These are phyloP conservation scores for Podila epigama DNA, from an alignment of 192 early-diverging fungal genomes.

Conservation along the genomic window DNA sequence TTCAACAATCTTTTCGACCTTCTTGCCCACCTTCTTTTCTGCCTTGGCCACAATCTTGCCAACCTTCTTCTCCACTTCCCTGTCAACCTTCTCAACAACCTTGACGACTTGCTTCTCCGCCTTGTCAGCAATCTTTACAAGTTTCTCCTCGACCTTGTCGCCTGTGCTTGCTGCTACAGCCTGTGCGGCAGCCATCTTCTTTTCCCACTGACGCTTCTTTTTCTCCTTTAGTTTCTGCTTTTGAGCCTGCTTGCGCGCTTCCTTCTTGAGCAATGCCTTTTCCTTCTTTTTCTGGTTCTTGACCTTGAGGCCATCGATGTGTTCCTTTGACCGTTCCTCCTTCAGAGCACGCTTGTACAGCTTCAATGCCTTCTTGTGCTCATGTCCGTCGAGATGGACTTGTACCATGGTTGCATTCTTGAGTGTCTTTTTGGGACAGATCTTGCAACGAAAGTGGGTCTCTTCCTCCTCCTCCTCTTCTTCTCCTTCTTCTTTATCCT, in stretches of 20 bases:
- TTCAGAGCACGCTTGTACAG: slow-evolving; percentile 36
- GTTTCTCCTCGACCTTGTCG: slow-evolving; percentile 7
- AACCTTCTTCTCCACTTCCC: slow-evolving; percentile 13
- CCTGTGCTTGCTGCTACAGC: not conserved
- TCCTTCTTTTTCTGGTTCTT: slow-evolving; percentile 45
- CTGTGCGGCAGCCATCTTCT: slow-evolving; percentile 31
- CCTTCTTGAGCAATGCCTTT: slow-evolving; percentile 36
- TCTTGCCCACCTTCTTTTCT: slow-evolving; percentile 8
- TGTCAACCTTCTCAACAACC: slow-evolving; percentile 8
- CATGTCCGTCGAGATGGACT: slow-evolving; percentile 32
- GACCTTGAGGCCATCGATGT: slow-evolving; percentile 25
- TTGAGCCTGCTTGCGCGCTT: slow-evolving; percentile 20
- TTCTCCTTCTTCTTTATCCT: slow-evolving; percentile 5
- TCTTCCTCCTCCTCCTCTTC: slow-evolving; percentile 22
- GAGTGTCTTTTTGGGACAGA: slow-evolving; percentile 42
- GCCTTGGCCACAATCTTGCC: slow-evolving; percentile 16
- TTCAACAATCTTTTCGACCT: slow-evolving; percentile 9
- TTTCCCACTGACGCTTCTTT: slow-evolving; percentile 46
- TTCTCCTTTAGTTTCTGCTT: slow-evolving; percentile 49
- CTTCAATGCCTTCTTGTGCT: slow-evolving; percentile 35
- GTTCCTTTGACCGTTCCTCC: slow-evolving; percentile 36
- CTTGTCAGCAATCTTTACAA: slow-evolving; percentile 18
- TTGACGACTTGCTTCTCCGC: slow-evolving; percentile 19
- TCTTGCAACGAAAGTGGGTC: slow-evolving; percentile 47
- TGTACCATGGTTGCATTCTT: slow-evolving; percentile 45